A percentile compares a stretch with the other conserved stretches of the same genome.
Conservation (phyloP, 1,139 yeast species). For the Chernovozyma sophiae-reginae region DNA sequence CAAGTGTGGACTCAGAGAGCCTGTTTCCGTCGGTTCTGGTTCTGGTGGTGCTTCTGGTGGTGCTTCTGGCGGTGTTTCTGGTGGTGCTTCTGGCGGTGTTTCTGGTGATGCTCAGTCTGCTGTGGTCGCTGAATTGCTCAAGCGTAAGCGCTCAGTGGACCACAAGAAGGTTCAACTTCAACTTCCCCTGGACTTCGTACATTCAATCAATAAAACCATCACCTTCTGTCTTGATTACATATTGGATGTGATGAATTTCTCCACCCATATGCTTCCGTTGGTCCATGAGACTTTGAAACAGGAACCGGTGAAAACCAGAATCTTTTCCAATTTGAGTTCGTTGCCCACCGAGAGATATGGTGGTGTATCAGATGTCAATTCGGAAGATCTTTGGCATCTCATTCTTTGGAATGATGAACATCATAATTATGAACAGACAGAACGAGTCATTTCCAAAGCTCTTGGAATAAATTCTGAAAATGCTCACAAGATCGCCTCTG, state of each 20-base stretch:
- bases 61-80: background rate
- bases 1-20: slow-evolving; percentile 19
- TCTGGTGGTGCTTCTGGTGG: slow-evolving; percentile 2
- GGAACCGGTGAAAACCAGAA: slow-evolving; percentile 5
- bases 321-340: background rate
- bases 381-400: slow-evolving; percentile 35
- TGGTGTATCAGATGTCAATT: slow-evolving; percentile 18
- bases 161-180: too few species aligned
- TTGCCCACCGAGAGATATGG: background rate
- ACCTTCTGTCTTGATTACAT: slow-evolving; percentile 43
- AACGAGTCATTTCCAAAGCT: slow-evolving; percentile 36
- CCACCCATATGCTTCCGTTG: slow-evolving; percentile 33
- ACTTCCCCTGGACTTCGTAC: too few species aligned
- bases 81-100: background rate
- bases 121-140: too few species aligned
- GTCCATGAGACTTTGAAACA: slow-evolving; percentile 23
- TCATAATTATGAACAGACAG: slow-evolving; percentile 53
- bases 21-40: background rate
- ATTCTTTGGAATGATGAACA: slow-evolving; percentile 73
- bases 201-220: slow-evolving; percentile 30
- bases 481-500: slow-evolving; percentile 31
- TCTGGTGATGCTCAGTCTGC: slow-evolving; percentile 2
- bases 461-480: slow-evolving; percentile 18
- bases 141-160: too few species aligned
- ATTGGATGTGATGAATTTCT: slow-evolving; percentile 40